Base-by-base conservation (phyloP, 371 early-diverging fungal species). In the Lichtheimia ornata region DNA sequence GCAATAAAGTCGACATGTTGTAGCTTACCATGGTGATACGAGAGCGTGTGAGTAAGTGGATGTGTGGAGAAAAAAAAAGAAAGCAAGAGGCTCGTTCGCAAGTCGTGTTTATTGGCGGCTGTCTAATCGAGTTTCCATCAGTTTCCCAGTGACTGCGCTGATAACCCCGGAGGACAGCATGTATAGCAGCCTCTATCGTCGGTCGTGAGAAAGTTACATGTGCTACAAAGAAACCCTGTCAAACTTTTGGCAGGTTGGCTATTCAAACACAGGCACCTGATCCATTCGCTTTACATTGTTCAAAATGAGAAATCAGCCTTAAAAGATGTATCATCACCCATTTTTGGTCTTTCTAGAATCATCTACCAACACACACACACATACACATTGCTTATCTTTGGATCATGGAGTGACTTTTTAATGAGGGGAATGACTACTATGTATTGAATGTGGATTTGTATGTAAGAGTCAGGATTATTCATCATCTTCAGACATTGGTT, bases 401-500 rank as follows among this genome's bases (percentile, higher is more conserved):
- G 0, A 35, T 35, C 35, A 47, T 47, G 14, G 5, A 47, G 6
- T 22, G 18, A 18, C n/a, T 47, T 47, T 12, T n/a, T 47, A 17
- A 17, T 47, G 47, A n/a, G 12, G 47, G 47, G n/a, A 47, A 47
- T 47, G 47, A 6, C 11, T 35, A 6, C 11, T 35, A 35, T 35
- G 35, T 35, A 35, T 35, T 35, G 35, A 11, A 35, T 35, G 35
- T 0, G 35, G 35, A 35, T 35, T 35, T 35, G 9, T 9, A 35
- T 5, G 28, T 5, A 7, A 28, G 28, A 28, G 7, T 28, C 35
- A 9, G 35, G 9, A 35, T 2, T 35, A 35, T 35, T 35, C 35
- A 35, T 35, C 35, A 35, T 35, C 35, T 35, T 52, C 51, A 51
- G 24, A 24, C 51, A 22, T 40, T 54, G 30, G 41, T 54, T 61